These are phyloP conservation scores for Talaromyces sp. DNA, from an alignment of 2,329 filamentous ascomycete species.

Conservation along the genomic window DNA sequence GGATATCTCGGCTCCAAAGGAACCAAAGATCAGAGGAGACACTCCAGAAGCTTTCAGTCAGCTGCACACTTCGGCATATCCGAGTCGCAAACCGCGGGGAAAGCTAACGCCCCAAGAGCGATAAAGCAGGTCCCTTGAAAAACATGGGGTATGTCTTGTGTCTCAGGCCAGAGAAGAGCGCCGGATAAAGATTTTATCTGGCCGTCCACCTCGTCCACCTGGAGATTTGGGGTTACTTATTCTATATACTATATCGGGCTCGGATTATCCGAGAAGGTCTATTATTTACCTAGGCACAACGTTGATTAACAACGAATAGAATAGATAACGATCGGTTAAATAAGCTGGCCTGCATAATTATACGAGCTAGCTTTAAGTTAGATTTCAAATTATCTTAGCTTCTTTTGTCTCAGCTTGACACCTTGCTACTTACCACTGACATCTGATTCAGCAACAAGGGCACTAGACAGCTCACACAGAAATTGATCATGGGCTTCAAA, in stretches of 20 bases:
- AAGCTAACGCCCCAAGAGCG: background rate
- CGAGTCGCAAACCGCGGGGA: background rate
- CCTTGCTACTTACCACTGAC: background rate
- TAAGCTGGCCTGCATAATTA: background rate
- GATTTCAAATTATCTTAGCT: background rate
- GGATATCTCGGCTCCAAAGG: background rate
- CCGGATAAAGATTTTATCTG: background rate
- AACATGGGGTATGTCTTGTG: background rate
- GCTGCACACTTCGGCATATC: background rate
- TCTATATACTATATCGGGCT: background rate
- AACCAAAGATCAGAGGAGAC: background rate
- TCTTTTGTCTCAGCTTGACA: background rate
- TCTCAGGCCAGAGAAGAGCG: background rate
- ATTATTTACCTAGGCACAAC: background rate
- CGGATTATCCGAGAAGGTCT: background rate
- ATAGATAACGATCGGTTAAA: background rate
- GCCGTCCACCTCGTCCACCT: background rate
- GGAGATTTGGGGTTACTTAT: background rate
- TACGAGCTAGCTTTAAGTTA: background rate
- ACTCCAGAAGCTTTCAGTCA: background rate
- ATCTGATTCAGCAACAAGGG: background rate
- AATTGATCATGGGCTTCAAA: slow-evolving; percentile 26
- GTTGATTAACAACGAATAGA: background rate
- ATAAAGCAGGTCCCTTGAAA: background rate
- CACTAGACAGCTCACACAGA: background rate